These are phyloP conservation scores for Aspergillus homomorphus DNA, from an alignment of 495 filamentous ascomycete genomes.

Conservation along the genomic window DNA sequence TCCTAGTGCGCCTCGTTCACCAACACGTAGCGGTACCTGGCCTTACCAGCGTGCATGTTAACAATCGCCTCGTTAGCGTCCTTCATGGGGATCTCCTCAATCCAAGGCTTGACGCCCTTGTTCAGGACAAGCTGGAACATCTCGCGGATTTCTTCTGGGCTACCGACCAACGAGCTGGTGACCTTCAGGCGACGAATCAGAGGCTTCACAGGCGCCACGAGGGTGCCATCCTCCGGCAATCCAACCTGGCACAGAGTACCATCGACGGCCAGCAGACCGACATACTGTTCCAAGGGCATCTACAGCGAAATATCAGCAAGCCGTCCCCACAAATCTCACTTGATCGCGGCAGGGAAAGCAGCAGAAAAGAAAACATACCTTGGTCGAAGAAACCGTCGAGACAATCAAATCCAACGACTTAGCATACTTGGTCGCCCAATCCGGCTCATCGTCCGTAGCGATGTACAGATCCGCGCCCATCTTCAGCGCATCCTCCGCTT, in stretches of 20 bases:
- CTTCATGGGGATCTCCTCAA: constrained; percentile 68
- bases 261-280: constrained; percentile 61
- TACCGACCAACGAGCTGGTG: constrained; percentile 68
- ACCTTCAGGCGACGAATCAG: constrained; percentile 66
- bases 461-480: constrained; percentile 66
- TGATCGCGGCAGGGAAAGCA: too few species aligned
- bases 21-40: constrained; percentile 75
- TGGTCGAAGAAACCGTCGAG: constrained; percentile 69
- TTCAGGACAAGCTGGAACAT: constrained; percentile 77
- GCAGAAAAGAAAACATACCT: constrained; percentile 44
- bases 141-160: constrained; percentile 69
- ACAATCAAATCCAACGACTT: constrained; percentile 77
- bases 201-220: constrained; percentile 59
- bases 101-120: constrained; percentile 69
- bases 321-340: neutral
- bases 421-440: constrained; percentile 65
- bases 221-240: constrained; percentile 61
- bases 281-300: constrained; percentile 72
- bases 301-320: neutral
- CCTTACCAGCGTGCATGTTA: constrained; percentile 66
- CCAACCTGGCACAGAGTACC: constrained; percentile 84
- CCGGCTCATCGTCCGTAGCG: constrained; percentile 73
- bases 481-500: constrained; percentile 68
- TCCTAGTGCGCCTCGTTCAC: constrained; percentile 50
- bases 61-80: constrained; percentile 70